Conservation (phyloP, 2,329 filamentous ascomycete species). For the Exophiala calicioides region DNA sequence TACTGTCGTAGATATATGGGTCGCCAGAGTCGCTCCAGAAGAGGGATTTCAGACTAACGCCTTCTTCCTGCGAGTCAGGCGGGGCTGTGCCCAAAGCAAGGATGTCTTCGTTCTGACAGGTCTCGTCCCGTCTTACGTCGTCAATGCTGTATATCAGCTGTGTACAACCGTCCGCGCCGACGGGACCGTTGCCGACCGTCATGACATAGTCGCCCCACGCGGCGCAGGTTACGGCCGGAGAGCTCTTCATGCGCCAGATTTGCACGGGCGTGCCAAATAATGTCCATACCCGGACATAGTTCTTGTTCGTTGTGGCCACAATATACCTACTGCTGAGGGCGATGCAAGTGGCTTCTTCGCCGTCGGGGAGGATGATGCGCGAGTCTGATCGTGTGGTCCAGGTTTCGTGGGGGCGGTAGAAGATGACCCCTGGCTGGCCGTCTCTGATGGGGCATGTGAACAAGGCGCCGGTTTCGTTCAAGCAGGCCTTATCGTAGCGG, state of each 20-base stretch:
- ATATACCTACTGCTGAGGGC: conserved; percentile 89
- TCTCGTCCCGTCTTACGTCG: conserved; percentile 88
- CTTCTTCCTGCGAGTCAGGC: conserved; percentile 46
- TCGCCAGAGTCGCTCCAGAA: conserved; percentile 96
- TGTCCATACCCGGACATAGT: conserved; percentile 91
- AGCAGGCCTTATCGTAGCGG: conserved; percentile 91
- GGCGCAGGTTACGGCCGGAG: conserved; percentile 86
- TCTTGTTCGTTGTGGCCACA: conserved; percentile 79
- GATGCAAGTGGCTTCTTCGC: conserved; percentile 85
- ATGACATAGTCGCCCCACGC: conserved; percentile 97
- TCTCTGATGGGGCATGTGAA: conserved; percentile 46
- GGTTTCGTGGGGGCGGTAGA: conserved; percentile 94
- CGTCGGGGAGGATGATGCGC: conserved; percentile 80
- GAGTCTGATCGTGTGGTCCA: conserved; percentile 92
- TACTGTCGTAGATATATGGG: conserved; percentile 93
- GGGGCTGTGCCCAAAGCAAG: conserved; percentile 67
- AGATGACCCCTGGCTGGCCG: conserved; percentile 73
- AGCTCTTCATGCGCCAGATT: conserved; percentile 88
- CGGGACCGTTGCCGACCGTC: conserved; percentile 88
- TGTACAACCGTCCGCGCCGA: conserved; percentile 74
- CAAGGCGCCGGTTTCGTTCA: conserved; percentile 55
- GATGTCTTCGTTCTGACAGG: conserved; percentile 91
- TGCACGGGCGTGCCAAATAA: conserved; percentile 87
- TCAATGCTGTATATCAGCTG: conserved; percentile 88
- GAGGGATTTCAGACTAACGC: conserved; percentile 72